phyloP scores from a whole-genome alignment of 495 filamentous ascomycete species.

The Xylaria longipes region DNA sequence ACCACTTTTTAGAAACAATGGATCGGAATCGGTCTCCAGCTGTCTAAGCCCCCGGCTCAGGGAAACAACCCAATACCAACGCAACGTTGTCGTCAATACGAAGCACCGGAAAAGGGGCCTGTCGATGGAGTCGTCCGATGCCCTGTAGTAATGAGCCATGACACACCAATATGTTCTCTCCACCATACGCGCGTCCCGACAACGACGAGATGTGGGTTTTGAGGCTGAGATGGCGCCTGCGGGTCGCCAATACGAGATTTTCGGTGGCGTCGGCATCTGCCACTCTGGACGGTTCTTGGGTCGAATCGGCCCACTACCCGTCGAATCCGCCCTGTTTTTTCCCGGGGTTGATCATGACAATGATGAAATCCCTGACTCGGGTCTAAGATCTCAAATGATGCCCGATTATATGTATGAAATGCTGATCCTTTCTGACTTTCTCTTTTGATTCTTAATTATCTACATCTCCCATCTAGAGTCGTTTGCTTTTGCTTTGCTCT shows the following conservation, averaged over 20 bases:
- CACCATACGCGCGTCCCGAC: conserved; percentile 18
- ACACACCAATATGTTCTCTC: conserved; percentile 13
- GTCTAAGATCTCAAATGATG: conserved; percentile 21
- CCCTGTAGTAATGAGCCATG: conserved; percentile 14
- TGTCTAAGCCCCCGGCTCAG: background rate
- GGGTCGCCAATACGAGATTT: conserved; percentile 24
- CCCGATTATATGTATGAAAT: conserved; percentile 8
- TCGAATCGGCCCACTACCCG: conserved; percentile 21
- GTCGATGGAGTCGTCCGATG: background rate
- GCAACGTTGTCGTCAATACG: conserved; percentile 11
- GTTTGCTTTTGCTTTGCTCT: background rate
- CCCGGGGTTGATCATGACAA: conserved; percentile 7
- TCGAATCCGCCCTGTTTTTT: conserved; percentile 18
- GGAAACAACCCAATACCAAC: conserved; percentile 1
- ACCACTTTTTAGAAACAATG: conserved; percentile 6
- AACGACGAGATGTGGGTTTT: conserved; percentile 3
- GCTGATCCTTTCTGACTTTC: conserved; percentile 1
- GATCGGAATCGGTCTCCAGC: conserved; percentile 1
- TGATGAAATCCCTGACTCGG: conserved; percentile 22
- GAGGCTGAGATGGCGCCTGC: conserved; percentile 28
- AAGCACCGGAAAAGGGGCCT: conserved; percentile 10
- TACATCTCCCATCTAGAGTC: background rate
- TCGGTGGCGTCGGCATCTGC: conserved; percentile 22
- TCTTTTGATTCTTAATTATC: background rate
- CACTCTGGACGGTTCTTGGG: background rate